Base-by-base conservation (phyloP, 1,284 basidiomycete genomes). In the Somion occarium region DNA sequence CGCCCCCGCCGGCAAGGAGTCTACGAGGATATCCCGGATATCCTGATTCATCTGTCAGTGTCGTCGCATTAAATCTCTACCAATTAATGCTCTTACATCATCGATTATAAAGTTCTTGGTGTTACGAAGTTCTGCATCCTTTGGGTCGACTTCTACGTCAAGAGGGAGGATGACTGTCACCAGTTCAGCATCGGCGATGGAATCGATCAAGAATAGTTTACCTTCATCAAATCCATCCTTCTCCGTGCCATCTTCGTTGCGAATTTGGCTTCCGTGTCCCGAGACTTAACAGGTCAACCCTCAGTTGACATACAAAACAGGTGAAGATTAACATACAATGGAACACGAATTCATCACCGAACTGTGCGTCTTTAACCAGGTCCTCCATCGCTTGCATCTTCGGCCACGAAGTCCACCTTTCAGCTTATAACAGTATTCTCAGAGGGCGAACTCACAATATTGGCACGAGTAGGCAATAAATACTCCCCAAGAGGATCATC, bases 331-430 rank as follows among this genome's bases (percentile, higher is more conserved):
- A 52, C 53, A 2, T 34, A 54, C 53, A 54, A 37, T 51, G 44
- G 24, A 54, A 51, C 15, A 54, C 45, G 44, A 54, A 48, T 5
- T 44, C 41, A 19, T 54, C 53, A 3, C 53, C 49, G 12, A 45
- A 39, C 24, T 38, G 18, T 3, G 44, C 49, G 38, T 45, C 53
- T 11, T 20, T 3, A 12, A 54, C 53, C 3, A 54, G 37, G 2
- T 50, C 46, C 23, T 45, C 22, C 46, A 54, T 54, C 11, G 46
- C 49, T 42, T 22, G 27, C 23, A 54, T 34, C 53, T 54, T 23
- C 9, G 24, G 11, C 30, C 7, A 42, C 20, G 7, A 7, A 18
- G 9, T 42, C 39, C 7, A 7, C 18, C 7, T 22, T 5, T 1
- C 24, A 24, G 38, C 43, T 3, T 18, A 44, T 41, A 15, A 46